Conservation (phyloP, 169 alveolate genomes). For the Plasmodium gaboni region DNA sequence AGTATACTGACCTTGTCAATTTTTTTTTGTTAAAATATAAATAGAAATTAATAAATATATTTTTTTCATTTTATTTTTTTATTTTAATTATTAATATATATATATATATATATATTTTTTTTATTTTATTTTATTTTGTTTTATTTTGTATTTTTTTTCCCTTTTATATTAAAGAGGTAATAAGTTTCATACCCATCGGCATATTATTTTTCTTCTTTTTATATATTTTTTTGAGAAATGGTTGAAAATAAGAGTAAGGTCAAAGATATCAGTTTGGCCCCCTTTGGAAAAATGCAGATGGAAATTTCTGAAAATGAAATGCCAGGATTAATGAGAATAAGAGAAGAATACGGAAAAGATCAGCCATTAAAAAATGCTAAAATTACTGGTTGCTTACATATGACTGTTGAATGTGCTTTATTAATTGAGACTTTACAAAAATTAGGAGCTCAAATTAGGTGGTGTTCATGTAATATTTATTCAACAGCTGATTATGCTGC, state of each 20-base stretch:
- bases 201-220: background rate
- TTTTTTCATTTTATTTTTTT: too few species aligned
- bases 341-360: conserved; percentile 91
- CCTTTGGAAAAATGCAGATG: conserved; percentile 95
- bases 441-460: conserved; percentile 97
- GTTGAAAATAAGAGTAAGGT: conserved; percentile 81
- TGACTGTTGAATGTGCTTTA: conserved; percentile 93
- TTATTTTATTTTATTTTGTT: too few species aligned
- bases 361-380: conserved; percentile 95
- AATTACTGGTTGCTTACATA: conserved; percentile 97
- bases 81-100: too few species aligned
- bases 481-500: conserved; percentile 99
- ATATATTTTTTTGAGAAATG: conserved; percentile 22
- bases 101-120: too few species aligned
- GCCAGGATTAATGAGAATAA: conserved; percentile 96
- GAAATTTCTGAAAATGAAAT: conserved; percentile 95
- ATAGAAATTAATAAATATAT: too few species aligned
- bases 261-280: conserved; percentile 92
- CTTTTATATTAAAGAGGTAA: too few species aligned
- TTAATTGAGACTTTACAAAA: conserved; percentile 92
- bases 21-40: too few species aligned
- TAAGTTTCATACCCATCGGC: too few species aligned
- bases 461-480: conserved; percentile 98
- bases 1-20: too few species aligned
- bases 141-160: too few species aligned